phyloP scores from a whole-genome alignment of 2,329 filamentous ascomycete species.

The Trichoderma cornu-damae region DNA sequence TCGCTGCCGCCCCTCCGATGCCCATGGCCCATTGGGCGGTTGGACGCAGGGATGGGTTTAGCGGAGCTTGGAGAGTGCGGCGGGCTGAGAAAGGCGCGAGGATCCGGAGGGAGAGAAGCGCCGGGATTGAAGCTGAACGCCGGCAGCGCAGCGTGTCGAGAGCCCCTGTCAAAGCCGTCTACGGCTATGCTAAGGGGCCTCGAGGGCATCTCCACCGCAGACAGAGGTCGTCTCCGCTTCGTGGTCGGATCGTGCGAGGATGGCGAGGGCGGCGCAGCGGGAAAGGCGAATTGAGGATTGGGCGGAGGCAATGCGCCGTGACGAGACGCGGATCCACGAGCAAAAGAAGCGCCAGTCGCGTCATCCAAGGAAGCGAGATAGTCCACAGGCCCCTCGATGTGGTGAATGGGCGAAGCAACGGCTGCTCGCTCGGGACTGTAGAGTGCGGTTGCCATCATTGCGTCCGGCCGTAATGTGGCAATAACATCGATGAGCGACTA shows the following conservation, averaged over 20 bases:
- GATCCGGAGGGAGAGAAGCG: conserved; percentile 32
- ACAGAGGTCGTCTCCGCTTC: conserved; percentile 47
- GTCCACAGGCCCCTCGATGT: conserved; percentile 26
- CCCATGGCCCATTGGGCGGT: conserved; percentile 59
- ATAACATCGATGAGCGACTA: conserved; percentile 41
- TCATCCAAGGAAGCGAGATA: conserved; percentile 24
- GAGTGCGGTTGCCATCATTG: conserved; percentile 39
- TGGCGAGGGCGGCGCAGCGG: conserved; percentile 42
- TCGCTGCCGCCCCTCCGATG: conserved; percentile 81
- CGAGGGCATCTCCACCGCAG: conserved; percentile 45
- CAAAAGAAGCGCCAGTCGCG: conserved; percentile 20
- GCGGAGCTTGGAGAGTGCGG: conserved; percentile 51
- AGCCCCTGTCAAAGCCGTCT: conserved; percentile 28
- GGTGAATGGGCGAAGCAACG: conserved; percentile 27
- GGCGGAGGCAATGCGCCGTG: conserved; percentile 40
- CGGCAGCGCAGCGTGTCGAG: conserved; percentile 42
- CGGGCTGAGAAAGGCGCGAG: conserved; percentile 45
- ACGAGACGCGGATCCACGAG: conserved; percentile 15
- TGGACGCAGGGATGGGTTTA: conserved; percentile 49
- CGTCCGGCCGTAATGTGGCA: conserved; percentile 46
- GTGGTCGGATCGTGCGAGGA: conserved; percentile 44
- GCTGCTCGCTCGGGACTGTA: conserved; percentile 36
- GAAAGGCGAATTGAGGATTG: conserved; percentile 63
- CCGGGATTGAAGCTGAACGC: conserved; percentile 55
- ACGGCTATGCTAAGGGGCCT: conserved; percentile 29